A percentile compares a stretch with the other conserved stretches of the same genome.
Evolutionary conservation across 192 early-diverging fungal species (phyloP).

Genomic region (Funneliformis geosporum): DNA sequence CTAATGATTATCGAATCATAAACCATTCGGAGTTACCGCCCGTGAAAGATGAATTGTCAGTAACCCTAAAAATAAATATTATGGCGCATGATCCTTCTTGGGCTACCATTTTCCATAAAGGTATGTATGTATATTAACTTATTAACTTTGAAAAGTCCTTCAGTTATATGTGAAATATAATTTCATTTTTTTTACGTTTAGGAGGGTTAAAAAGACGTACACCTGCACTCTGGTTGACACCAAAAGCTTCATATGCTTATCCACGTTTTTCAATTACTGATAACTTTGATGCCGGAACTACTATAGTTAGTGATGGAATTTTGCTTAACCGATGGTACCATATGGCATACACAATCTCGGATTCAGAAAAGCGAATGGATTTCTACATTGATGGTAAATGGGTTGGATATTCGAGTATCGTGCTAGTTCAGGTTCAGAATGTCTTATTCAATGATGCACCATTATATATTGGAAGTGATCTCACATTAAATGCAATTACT

Average conservation of each 20-base stretch:
- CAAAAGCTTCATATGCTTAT: not conserved
- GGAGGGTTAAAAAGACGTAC: not conserved
- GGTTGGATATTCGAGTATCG: not conserved
- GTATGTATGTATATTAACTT: too few species aligned
- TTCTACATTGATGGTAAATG: slow-evolving; percentile 23
- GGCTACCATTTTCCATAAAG: slow-evolving; percentile 5
- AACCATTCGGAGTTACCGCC: slow-evolving; percentile 1
- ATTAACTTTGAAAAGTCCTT: not conserved
- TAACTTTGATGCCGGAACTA: not conserved
- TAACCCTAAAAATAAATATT: slow-evolving; percentile 6
- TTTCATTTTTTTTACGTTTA: slow-evolving; percentile 2
- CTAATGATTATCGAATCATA: not conserved
- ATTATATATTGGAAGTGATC: too few species aligned
- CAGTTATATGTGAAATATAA: not conserved
- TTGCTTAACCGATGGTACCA: slow-evolving; percentile 21
- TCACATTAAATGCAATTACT: too few species aligned
- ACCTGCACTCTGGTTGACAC: slow-evolving; percentile 16
- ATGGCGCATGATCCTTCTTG: not conserved
- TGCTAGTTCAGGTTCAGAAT: not conserved
- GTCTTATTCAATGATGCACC: too few species aligned
- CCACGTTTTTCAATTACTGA: not conserved
- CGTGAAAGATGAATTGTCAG: slow-evolving; percentile 22
- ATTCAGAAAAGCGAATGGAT: slow-evolving; percentile 17
- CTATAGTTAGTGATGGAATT: not conserved
- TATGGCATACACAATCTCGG: slow-evolving; percentile 26